A percentile compares a stretch with the other conserved stretches of the same genome.
Conservation (phyloP, 2,329 filamentous ascomycete genomes). For the Fusarium palustre region DNA sequence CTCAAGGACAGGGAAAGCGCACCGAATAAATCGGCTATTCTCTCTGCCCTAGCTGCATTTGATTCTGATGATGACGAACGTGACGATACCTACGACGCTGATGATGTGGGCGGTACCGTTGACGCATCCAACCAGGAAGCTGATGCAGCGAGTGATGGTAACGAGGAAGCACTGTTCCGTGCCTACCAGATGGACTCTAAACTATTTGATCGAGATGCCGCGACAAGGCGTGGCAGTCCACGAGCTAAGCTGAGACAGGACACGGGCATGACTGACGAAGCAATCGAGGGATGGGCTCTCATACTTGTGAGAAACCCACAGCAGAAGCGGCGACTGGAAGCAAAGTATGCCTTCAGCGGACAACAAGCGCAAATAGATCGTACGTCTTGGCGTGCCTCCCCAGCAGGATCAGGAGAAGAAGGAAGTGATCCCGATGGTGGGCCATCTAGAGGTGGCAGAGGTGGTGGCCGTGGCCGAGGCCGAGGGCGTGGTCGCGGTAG, state of each 20-base stretch:
- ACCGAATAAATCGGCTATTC: constrained; percentile 84
- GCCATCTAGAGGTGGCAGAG: constrained; percentile 60
- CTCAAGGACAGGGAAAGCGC: constrained; percentile 73
- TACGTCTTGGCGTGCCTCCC: constrained; percentile 72
- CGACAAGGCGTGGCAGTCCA: constrained; percentile 72
- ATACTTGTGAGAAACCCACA: constrained; percentile 83
- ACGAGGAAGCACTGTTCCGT: constrained; percentile 79
- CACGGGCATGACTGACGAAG: constrained; percentile 92
- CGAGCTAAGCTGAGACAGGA: constrained; percentile 75
- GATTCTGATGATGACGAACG: constrained; percentile 96
- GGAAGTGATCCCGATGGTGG: constrained; percentile 63
- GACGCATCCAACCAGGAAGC: constrained; percentile 73
- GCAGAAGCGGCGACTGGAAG: constrained; percentile 76
- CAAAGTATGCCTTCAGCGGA: constrained; percentile 74
- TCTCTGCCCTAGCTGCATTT: constrained; percentile 88
- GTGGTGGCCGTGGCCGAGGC: constrained; percentile 60
- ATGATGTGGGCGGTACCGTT: constrained; percentile 89
- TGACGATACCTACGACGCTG: constrained; percentile 95
- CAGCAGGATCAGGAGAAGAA: constrained; percentile 67
- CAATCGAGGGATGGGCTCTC: constrained; percentile 92
- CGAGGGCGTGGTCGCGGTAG: constrained; percentile 64
- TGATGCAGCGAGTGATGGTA: constrained; percentile 61
- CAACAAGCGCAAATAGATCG: constrained; percentile 72
- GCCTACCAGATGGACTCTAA: constrained; percentile 74
- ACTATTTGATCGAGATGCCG: constrained; percentile 77